Percentiles rank a stretch among this genome's conserved stretches.
phyloP scores from a whole-genome alignment of 139 green algal species.

The Chlamydomonas schloesseri region DNA sequence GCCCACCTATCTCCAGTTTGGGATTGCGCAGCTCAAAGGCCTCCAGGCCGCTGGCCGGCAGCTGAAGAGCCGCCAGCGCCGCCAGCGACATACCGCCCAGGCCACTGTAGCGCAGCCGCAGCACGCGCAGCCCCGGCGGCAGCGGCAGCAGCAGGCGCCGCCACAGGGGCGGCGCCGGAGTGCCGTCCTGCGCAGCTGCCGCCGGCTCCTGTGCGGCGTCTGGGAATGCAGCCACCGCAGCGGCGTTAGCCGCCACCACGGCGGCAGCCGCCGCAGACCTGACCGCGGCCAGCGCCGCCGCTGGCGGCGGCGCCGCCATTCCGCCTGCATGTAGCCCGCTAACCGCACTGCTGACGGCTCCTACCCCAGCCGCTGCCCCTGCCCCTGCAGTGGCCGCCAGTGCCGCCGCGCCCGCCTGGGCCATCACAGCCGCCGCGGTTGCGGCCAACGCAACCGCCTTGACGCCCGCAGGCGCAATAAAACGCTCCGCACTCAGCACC shows the following conservation, averaged over 20 bases:
- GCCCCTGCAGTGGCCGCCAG: not conserved
- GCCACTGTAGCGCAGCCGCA: constrained; percentile 16
- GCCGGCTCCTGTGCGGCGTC: too few relatives aligned
- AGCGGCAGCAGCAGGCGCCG: constrained; percentile 14
- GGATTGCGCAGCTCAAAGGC: constrained; percentile 16
- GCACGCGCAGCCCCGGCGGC: not conserved
- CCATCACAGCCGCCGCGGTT: not conserved
- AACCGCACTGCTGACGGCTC: not conserved
- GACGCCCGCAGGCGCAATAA: not conserved
- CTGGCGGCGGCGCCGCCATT: too few relatives aligned
- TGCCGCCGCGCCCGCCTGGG: not conserved
- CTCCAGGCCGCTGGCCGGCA: not conserved
- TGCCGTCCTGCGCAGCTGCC: not conserved
- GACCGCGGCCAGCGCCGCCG: too few relatives aligned
- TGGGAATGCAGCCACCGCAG: not conserved
- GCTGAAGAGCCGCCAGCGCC: constrained; percentile 20
- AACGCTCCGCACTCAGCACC: not conserved
- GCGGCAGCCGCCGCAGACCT: too few relatives aligned
- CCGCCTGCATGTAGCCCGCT: too few relatives aligned
- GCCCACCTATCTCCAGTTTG: constrained; percentile 10
- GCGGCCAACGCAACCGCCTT: not conserved
- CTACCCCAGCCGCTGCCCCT: too few relatives aligned
- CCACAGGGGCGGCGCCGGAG: too few relatives aligned
- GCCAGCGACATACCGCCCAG: constrained; percentile 13
- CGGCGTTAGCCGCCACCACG: not conserved